Evolutionary conservation across 2,329 filamentous ascomycete genomes (phyloP), one percentile per base, ranked within the genome.

Genomic region (Rhexocercosporidium sp.): DNA sequence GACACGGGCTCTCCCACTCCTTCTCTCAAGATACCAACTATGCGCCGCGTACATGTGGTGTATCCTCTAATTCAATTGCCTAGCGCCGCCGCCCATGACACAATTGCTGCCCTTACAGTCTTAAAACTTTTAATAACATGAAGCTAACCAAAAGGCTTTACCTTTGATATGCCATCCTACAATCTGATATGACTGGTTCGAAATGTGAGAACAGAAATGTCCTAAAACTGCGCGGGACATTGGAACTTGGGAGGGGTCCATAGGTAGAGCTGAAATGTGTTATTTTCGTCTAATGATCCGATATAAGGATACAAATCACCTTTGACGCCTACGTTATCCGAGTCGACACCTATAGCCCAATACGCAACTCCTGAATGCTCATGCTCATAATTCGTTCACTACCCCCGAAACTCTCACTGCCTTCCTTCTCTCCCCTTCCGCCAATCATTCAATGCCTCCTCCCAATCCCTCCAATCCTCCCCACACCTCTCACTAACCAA

Each of bases 401-500:
- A 31, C 3, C 16, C 25, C 14, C 14, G 3, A 6, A 27, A 29
- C 3, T 12, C 1, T 41, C 20, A 37, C 22, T 59, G 7, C 66
- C 20, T 57, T 25, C 22, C 62, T 57, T 73, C 69, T 51, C 59
- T 70, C 27, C 47, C 60, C 60, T 70, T 82, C 71, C 84, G 82
- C 92, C 92, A 94, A 44, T 79, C 79, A 69, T 86, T 84, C 56
- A 93, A 77, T 1, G 88, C 90, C 66, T 85, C 83, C 75, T 94
- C 89, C 85, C 90, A 93, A 18, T 82, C 84, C 49, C 82, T 81
- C 1, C 82, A 82, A 46, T 82, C 80, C 57, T 84, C 86, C 11
- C 83, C 86, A 77, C 96, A 98, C 72, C 93, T 85, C 75, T 94
- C 91, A 47, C 84, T 85, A 3, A 97, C 85, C 29, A 96, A 78